A percentile compares a stretch with the other conserved stretches of the same genome.
Conservation (phyloP, 768 basidiomycete species). For the Boletus sensibilis region DNA sequence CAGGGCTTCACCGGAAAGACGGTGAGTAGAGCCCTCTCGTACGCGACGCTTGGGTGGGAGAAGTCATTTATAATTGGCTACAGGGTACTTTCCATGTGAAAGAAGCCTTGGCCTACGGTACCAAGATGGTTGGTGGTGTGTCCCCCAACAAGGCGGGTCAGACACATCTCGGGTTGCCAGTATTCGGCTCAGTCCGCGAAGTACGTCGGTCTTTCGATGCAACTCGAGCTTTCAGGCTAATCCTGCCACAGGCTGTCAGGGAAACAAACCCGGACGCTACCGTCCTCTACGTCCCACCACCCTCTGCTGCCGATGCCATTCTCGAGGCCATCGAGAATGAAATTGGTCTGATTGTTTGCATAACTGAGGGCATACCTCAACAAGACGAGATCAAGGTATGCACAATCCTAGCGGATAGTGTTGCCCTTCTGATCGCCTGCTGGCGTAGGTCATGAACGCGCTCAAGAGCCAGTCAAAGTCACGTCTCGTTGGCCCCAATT, state of each 20-base stretch:
- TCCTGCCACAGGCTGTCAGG: constrained; percentile 66
- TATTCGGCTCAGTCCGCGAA: constrained; percentile 91
- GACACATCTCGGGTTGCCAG: constrained; percentile 91
- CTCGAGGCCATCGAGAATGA: constrained; percentile 99
- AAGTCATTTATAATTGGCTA: constrained; percentile 4
- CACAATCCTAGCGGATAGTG: constrained; percentile 5
- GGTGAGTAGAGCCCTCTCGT: constrained; percentile 41
- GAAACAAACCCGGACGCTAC: constrained; percentile 89
- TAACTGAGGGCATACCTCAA: constrained; percentile 99
- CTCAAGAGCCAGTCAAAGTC: constrained; percentile 92
- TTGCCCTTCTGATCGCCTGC: not conserved
- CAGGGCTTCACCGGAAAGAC: constrained; percentile 97
- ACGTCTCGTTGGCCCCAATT: constrained; percentile 97
- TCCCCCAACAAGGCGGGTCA: constrained; percentile 96
- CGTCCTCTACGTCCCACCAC: constrained; percentile 97
- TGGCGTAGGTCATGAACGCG: constrained; percentile 79
- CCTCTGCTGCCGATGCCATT: constrained; percentile 92
- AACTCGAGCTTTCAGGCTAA: constrained; percentile 1
- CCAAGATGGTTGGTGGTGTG: constrained; percentile 97
- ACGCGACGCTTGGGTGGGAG: not conserved
- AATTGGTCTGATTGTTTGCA: constrained; percentile 95
- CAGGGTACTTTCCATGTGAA: constrained; percentile 96
- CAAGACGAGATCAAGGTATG: constrained; percentile 89
- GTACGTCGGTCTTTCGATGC: constrained; percentile 39
- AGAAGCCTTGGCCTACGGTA: constrained; percentile 93